Percentiles rank a stretch among this genome's conserved stretches.
phyloP scores from a whole-genome alignment of 306 rosid species.

The Biancaea sappan region DNA sequence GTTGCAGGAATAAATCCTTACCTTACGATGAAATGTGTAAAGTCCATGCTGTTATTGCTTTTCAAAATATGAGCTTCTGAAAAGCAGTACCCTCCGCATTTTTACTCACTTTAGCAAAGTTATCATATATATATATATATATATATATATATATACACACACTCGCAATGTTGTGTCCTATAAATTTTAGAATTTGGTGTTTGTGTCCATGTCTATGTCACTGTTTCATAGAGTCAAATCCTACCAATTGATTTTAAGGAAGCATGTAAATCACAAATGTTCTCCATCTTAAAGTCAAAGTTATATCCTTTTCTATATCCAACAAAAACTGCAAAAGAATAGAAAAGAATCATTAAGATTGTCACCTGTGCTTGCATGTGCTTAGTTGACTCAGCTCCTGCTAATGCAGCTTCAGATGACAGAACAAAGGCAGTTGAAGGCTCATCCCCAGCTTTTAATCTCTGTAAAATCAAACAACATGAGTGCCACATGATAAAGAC shows the following conservation, averaged over 20 bases:
- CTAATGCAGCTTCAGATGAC: slow-evolving; percentile 82
- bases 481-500: slow-evolving; percentile 31
- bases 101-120: neutral
- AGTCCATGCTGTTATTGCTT: no score
- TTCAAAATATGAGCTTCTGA: no score
- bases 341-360: slow-evolving; percentile 27
- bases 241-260: neutral
- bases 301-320: neutral
- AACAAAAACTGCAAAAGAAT: neutral
- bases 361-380: slow-evolving; percentile 88
- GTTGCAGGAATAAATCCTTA: no score
- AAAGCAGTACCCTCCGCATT: no score
- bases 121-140: no score
- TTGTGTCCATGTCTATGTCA: no score
- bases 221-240: no score
- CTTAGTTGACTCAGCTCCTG: slow-evolving; percentile 88
- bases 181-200: no score
- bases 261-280: slow-evolving; percentile 6
- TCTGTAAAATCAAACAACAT: slow-evolving; percentile 51
- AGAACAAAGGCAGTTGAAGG: slow-evolving; percentile 70
- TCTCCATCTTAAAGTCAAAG: neutral
- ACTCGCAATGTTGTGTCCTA: no score
- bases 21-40: no score
- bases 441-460: slow-evolving; percentile 68
- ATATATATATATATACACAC: no score